phyloP scores from a whole-genome alignment of 352 stramenopile species.

The Thalassiosira pacifica region DNA sequence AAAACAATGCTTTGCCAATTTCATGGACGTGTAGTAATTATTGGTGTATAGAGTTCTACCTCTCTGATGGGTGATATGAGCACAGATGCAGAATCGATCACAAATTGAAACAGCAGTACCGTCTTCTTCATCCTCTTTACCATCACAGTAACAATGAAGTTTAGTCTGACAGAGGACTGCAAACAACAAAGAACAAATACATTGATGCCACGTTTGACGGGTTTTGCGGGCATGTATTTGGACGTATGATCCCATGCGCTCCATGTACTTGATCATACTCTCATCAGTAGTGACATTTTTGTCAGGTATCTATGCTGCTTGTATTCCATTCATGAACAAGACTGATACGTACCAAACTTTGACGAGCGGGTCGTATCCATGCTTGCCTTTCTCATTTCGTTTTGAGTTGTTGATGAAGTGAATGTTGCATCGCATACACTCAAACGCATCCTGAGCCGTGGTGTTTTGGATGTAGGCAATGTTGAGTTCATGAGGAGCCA shows the following conservation, averaged over 20 bases:
- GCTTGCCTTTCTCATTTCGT: not conserved
- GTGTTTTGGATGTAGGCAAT: conserved; percentile 16
- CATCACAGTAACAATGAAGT: conserved; percentile 15
- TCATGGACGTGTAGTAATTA: conserved; percentile 38
- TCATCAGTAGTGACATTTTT: conserved; percentile 20
- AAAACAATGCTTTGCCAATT: conserved; percentile 20
- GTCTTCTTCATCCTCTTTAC: conserved; percentile 17
- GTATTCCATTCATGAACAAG: conserved; percentile 14
- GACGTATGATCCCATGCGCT: conserved; percentile 16
- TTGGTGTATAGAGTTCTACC: conserved; percentile 30
- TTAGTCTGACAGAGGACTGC: not conserved
- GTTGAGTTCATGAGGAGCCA: not conserved
- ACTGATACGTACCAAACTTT: conserved; percentile 6
- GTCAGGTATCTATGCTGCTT: not conserved
- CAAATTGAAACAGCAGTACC: not conserved
- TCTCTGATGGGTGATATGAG: not conserved
- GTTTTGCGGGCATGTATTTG: conserved; percentile 49
- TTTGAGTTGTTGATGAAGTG: conserved; percentile 35
- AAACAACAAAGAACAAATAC: conserved; percentile 57
- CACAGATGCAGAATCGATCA: not conserved
- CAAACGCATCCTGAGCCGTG: conserved; percentile 10
- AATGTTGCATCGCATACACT: conserved; percentile 10
- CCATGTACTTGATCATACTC: conserved; percentile 43
- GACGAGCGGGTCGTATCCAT: conserved; percentile 18
- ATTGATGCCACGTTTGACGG: conserved; percentile 59